Base-by-base conservation (phyloP, 257 asterid species). In the Solanum commersonii region DNA sequence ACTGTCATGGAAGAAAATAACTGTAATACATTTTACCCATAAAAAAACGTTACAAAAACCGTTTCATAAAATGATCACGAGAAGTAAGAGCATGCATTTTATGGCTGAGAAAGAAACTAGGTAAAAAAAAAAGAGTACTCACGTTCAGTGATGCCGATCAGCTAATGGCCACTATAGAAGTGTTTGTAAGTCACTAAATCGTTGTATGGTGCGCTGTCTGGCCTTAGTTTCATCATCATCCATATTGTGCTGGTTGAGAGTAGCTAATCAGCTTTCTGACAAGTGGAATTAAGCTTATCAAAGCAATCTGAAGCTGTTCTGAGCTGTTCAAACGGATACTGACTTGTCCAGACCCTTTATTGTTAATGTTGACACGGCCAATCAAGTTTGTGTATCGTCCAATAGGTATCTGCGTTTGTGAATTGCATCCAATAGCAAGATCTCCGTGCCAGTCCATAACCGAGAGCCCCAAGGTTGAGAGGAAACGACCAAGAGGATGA, bases 391-490 rank as follows among this genome's bases (percentile, higher is more conserved):
- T 89, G 89, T 88, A 90, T 74, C 99, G 94, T 23, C 99, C 99
- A 88, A 95, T 84, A 34, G 99, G 99, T 67, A 97, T 93, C 90
- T 97, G 99, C 6, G 95, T 92, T 93, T 97, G 99, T 40, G 95
- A 93, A 92, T 95, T 96, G 91, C 98, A 92, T 85, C 98, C 99
- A 20, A 97, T 71, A 88, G 99, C 98, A 93, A 97, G 96, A 90
- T 97, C 99, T 59, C 99, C 99, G 89, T 96, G 98, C 99, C 98
- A 94, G 84, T 97, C 99, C 99, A 97, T 95, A 46, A 95, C 94
- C 11, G 99, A 95, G 23, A 96, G 88, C 49, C 98, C 99, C 85
- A 97, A 88, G 3, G 99, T 96, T 23, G 98, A 89, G 56, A 95
- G 88, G 89, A 95, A 97, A 60, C 97, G 95, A 68, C 99, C 97